A percentile compares a stretch with the other conserved stretches of the same genome.
These are phyloP conservation scores for Retiboletus flavoniger DNA, from an alignment of 1,284 basidiomycete species.

Conservation along the genomic window DNA sequence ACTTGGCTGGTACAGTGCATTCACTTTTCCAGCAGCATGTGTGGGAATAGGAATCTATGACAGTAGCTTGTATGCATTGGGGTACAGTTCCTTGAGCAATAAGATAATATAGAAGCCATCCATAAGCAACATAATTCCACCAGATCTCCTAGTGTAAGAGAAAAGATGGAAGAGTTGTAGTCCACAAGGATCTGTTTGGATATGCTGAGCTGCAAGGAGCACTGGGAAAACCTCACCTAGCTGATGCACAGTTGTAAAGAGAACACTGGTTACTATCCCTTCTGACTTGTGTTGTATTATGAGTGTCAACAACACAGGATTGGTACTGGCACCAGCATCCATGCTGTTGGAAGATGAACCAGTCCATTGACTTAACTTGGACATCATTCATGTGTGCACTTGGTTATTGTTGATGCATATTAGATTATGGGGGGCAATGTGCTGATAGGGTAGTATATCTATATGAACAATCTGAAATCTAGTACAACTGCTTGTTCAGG, in stretches of 20 bases:
- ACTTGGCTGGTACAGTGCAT: no score
- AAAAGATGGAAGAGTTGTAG: no score
- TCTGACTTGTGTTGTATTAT: conserved; percentile 41
- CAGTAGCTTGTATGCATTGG: no score
- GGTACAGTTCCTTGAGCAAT: no score
- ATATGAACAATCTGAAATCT: conserved; percentile 54
- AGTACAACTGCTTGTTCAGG: conserved; percentile 58
- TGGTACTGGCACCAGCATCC: neutral
- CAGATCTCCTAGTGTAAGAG: no score
- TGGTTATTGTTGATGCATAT: conserved; percentile 59
- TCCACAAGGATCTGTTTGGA: no score
- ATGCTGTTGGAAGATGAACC: neutral
- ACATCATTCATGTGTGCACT: conserved; percentile 66
- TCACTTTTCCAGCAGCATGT: no score
- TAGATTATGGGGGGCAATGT: conserved; percentile 51
- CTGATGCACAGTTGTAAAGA: conserved; percentile 49
- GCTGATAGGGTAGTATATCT: conserved; percentile 46
- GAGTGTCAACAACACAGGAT: conserved; percentile 14
- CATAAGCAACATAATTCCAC: no score
- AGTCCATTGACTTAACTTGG: conserved; percentile 29
- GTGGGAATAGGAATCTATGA: no score
- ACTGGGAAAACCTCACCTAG: conserved; percentile 36
- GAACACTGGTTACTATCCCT: conserved; percentile 50
- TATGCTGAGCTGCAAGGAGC: no score
- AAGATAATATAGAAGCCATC: no score